Percentiles rank a stretch among this genome's conserved stretches.
These are phyloP conservation scores for Tilletia walkeri DNA, from an alignment of 1,284 basidiomycete genomes.

Conservation along the genomic window DNA sequence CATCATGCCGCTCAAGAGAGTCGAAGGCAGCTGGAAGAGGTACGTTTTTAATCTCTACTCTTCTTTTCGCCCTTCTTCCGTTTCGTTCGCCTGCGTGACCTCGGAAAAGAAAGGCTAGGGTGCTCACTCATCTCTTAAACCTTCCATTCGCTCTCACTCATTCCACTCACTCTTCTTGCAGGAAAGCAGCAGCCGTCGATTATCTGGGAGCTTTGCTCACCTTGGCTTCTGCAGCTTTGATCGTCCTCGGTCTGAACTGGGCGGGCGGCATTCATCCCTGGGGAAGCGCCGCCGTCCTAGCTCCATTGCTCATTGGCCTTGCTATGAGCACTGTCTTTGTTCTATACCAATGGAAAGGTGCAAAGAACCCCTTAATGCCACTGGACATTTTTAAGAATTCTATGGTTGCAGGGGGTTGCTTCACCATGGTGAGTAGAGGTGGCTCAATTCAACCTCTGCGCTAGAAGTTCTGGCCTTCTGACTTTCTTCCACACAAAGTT, in stretches of 20 bases:
- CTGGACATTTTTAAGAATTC: slow-evolving; percentile 66
- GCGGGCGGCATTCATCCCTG: slow-evolving; percentile 56
- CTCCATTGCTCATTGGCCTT: slow-evolving; percentile 65
- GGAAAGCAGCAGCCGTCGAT: slow-evolving; percentile 69
- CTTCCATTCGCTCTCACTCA: no score
- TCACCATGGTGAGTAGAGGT: neutral
- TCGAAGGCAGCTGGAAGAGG: slow-evolving; percentile 62
- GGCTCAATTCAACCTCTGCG: slow-evolving; percentile 50
- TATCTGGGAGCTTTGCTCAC: slow-evolving; percentile 67
- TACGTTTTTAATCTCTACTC: neutral
- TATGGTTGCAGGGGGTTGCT: slow-evolving; percentile 66
- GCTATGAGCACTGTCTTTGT: slow-evolving; percentile 65
- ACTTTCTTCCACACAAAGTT: slow-evolving; percentile 44
- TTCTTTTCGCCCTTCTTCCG: no score
- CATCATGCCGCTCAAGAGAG: slow-evolving; percentile 67
- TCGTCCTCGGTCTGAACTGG: slow-evolving; percentile 72
- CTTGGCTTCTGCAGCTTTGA: slow-evolving; percentile 65
- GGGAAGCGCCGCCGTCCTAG: slow-evolving; percentile 54
- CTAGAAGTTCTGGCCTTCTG: slow-evolving; percentile 24
- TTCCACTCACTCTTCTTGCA: neutral
- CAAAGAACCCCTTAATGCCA: slow-evolving; percentile 62
- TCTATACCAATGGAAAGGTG: slow-evolving; percentile 71
- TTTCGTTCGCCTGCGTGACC: no score
- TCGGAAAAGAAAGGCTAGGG: no score
- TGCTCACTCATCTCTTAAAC: no score